A percentile compares a stretch with the other conserved stretches of the same genome.
These are phyloP conservation scores for Xerocomus cyaneibrunnescens DNA, from an alignment of 1,284 basidiomycete species.

Conservation along the genomic window DNA sequence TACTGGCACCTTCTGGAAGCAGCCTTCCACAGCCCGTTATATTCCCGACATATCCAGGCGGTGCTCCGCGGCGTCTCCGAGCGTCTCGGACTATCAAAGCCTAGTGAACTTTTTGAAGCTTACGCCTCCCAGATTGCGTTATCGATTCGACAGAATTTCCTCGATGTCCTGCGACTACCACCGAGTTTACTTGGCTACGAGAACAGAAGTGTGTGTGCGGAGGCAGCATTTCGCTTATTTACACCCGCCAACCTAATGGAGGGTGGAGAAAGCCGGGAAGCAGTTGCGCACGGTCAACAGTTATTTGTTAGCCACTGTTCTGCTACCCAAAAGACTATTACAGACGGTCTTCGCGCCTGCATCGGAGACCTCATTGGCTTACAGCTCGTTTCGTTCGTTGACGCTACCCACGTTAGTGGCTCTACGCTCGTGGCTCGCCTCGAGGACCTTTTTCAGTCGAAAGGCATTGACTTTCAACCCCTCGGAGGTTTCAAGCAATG, in stretches of 20 bases:
- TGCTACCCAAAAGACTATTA: conserved; percentile 49
- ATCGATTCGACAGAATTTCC: conserved; percentile 51
- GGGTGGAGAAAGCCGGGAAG: conserved; percentile 28
- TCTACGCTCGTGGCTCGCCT: conserved; percentile 29
- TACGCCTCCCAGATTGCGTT: conserved; percentile 79
- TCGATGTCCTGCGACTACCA: conserved; percentile 66
- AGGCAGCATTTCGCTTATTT: conserved; percentile 60
- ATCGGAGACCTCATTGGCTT: conserved; percentile 73
- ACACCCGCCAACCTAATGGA: conserved; percentile 59
- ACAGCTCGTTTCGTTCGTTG: conserved; percentile 51
- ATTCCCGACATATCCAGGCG: conserved; percentile 61
- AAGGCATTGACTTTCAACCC: conserved; percentile 34
- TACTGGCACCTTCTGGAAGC: conserved; percentile 88
- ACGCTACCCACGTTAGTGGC: conserved; percentile 27
- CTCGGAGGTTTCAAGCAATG: conserved; percentile 39
- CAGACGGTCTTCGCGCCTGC: conserved; percentile 60
- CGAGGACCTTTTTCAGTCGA: conserved; percentile 39
- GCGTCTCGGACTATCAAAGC: conserved; percentile 65
- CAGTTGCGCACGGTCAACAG: conserved; percentile 41
- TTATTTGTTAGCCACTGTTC: conserved; percentile 66
- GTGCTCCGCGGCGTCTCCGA: conserved; percentile 63
- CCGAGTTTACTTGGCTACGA: conserved; percentile 70
- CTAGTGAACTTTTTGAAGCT: conserved; percentile 72
- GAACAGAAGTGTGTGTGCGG: conserved; percentile 58
- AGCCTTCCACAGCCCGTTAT: conserved; percentile 47